Base-by-base conservation (phyloP, 805 yeast genomes). In the Ogataea allantospora region DNA sequence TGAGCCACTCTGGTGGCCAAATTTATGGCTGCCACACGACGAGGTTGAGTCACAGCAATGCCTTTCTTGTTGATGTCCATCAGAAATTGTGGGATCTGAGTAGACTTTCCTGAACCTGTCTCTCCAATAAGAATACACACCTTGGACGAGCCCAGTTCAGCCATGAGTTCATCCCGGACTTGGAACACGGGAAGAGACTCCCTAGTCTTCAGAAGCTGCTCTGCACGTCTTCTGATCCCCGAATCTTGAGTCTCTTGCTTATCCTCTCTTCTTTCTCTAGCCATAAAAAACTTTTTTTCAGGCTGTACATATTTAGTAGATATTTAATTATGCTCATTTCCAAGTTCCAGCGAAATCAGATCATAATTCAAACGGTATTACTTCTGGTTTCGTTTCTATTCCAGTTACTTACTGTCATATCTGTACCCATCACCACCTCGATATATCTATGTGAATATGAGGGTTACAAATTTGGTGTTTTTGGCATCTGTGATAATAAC, bases 21-120 rank as follows among this genome's bases (percentile, higher is more conserved):
- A 44, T 88, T 88, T 34, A 93, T 87, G 2, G 99, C 99, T 3
- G 99, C 98, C 25, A 91, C 99, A 56, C 98, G 75, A 65, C 99
- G 82, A 1, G 99, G 99, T 65, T 91, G 98, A 0, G 99, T 89
- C 6, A 93, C 91, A 0, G 95, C 98, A 14, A 91, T 80, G 17
- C 73, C 68, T 43, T 77, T 78, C 13, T 63, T 60, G 24, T 62
- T 56, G 32, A 65, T 62, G 0, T 77, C 73, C 63, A 85, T 75
- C n/a, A 91, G 57, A 48, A 91, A 82, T 57, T 91, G 98, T 0
- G 99, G 98, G 31, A 91, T 80, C 65, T 91, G 99, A 0, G 99
- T 91, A 3, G 98, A 89, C 58, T 91, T 58, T 88, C 98, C 65
- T 96, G 48, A 44, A 63, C 99, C 99, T 0, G 99, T 91, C 57